Conservation (phyloP, 139 green algal species). For the Asterochloris erici region DNA sequence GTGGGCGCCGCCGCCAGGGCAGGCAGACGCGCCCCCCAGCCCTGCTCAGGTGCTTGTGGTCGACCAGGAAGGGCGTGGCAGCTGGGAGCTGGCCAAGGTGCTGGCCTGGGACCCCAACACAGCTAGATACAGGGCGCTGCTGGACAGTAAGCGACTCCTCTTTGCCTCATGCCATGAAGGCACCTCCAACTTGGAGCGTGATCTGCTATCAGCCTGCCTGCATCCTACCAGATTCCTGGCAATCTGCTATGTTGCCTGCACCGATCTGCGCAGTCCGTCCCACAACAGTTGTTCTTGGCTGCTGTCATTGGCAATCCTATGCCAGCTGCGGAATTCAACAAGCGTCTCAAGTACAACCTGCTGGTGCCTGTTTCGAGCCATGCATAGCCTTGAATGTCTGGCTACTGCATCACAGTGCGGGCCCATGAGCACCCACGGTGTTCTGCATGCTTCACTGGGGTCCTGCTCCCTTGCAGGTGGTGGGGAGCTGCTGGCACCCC, state of each 20-base stretch:
- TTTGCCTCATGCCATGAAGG: too few relatives aligned
- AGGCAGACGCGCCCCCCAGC: slow-evolving; percentile 14
- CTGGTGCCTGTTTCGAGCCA: neutral
- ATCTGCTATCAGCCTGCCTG: too few relatives aligned
- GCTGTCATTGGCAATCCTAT: too few relatives aligned
- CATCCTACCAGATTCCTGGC: too few relatives aligned
- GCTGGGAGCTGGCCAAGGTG: slow-evolving; percentile 37
- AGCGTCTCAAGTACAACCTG: neutral
- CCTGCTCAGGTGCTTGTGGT: slow-evolving; percentile 20
- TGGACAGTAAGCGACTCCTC: neutral
- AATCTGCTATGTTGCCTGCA: too few relatives aligned
- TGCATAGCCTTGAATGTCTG: neutral
- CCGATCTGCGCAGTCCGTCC: too few relatives aligned
- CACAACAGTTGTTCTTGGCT: too few relatives aligned
- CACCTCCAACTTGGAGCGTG: too few relatives aligned
- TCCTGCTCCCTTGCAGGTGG: neutral
- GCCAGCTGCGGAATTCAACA: neutral
- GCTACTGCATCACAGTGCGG: neutral
- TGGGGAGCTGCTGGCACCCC: slow-evolving; percentile 32
- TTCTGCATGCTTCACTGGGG: neutral
- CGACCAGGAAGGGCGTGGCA: slow-evolving; percentile 6
- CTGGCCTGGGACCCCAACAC: slow-evolving; percentile 31
- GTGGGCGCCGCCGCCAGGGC: slow-evolving; percentile 45
- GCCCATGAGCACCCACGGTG: neutral
- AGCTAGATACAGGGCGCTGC: slow-evolving; percentile 40